Percentiles rank a stretch among this genome's conserved stretches.
phyloP scores from a whole-genome alignment of 768 basidiomycete genomes.

The Pisolithus marmoratus region DNA sequence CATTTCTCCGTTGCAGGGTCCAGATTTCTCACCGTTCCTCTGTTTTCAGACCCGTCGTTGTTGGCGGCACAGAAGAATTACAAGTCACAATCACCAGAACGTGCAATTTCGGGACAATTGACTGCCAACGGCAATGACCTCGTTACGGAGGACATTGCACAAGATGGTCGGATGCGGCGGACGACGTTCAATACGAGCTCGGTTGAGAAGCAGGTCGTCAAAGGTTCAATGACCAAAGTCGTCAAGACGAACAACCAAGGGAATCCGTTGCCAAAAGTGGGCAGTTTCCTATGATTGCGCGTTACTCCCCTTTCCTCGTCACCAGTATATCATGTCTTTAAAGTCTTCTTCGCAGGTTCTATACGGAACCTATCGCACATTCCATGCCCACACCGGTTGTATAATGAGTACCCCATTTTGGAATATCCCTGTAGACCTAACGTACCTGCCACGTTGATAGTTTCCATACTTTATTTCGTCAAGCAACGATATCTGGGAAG shows the following conservation, averaged over 20 bases:
- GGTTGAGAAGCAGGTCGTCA: constrained; percentile 47
- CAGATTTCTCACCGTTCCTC: constrained; percentile 2
- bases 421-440: not conserved
- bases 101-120: constrained; percentile 18
- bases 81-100: constrained; percentile 19
- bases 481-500: not conserved
- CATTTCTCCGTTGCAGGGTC: constrained; percentile 1
- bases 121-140: constrained; percentile 35
- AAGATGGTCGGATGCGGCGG: constrained; percentile 38
- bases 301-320: not conserved
- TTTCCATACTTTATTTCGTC: not conserved
- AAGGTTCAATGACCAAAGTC: constrained; percentile 51
- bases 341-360: not conserved
- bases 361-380: not conserved
- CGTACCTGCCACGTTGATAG: not conserved
- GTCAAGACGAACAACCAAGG: constrained; percentile 14
- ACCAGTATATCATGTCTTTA: not conserved
- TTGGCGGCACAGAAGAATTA: constrained; percentile 13
- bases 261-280: constrained; percentile 10
- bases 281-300: not conserved
- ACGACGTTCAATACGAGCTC: constrained; percentile 31
- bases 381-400: not conserved
- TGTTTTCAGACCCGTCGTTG: constrained; percentile 17
- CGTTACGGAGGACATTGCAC: constrained; percentile 30
- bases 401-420: not conserved